phyloP scores from a whole-genome alignment of 1,284 basidiomycete genomes.

The Erythrobasidium hasegawianum region DNA sequence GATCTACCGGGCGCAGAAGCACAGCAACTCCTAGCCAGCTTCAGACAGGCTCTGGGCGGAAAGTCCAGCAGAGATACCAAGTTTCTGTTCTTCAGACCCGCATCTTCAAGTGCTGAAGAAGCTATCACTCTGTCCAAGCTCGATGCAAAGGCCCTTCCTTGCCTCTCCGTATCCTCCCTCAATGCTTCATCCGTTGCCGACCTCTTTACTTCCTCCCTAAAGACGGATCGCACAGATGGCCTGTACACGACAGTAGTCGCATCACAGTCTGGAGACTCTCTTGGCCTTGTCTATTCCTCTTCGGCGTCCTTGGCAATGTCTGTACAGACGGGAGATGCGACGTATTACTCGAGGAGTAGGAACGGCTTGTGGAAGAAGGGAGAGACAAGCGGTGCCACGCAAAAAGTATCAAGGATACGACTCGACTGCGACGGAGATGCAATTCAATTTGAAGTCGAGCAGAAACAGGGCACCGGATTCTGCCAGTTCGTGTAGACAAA shows the following conservation, averaged over 20 bases:
- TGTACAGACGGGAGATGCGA: slow-evolving; percentile 81
- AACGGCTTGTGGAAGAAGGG: slow-evolving; percentile 97
- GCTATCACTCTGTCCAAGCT: slow-evolving; percentile 37
- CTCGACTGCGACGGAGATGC: slow-evolving; percentile 92
- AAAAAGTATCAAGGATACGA: slow-evolving; percentile 76
- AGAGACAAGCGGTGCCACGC: slow-evolving; percentile 89
- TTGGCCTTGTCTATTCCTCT: slow-evolving; percentile 98
- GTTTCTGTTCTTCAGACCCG: slow-evolving; percentile 54
- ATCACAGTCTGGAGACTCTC: slow-evolving; percentile 66
- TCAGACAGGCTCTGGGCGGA: slow-evolving; percentile 38
- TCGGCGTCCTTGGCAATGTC: slow-evolving; percentile 77
- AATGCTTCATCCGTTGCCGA: slow-evolving; percentile 78
- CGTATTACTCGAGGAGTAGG: slow-evolving; percentile 88
- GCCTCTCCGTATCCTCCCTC: slow-evolving; percentile 58
- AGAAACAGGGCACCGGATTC: slow-evolving; percentile 74
- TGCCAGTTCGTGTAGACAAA: slow-evolving; percentile 72
- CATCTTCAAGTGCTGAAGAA: slow-evolving; percentile 50
- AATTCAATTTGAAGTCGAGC: slow-evolving; percentile 85
- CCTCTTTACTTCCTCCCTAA: slow-evolving; percentile 74
- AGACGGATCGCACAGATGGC: slow-evolving; percentile 85
- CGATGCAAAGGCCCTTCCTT: slow-evolving; percentile 54
- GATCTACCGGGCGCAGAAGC: slow-evolving; percentile 55
- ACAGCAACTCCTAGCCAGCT: slow-evolving; percentile 46
- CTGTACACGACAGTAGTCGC: slow-evolving; percentile 85
- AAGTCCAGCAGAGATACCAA: slow-evolving; percentile 47